Evolutionary conservation across 306 rosid species (phyloP), one percentile per base, ranked within the genome.

Genomic region (Lathyrus aphaca): DNA sequence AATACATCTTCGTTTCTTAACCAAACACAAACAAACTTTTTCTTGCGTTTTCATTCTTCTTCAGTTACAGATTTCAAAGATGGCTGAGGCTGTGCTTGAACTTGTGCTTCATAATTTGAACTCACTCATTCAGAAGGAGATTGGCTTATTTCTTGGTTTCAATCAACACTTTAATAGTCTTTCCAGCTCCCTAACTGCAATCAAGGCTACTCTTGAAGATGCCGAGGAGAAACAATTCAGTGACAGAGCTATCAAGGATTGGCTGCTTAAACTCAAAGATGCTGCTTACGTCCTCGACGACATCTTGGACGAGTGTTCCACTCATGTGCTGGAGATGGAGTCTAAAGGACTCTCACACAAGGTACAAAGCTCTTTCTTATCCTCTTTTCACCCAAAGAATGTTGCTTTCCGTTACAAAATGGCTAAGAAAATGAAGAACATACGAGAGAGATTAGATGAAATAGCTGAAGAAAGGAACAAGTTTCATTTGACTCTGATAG

Each of bases 121-220:
- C n/a, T 37, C 49, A 5, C 53, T 70, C 2, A 1, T 64, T n/a
- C 16, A 12, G 0, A 45, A 70, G 1, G 73, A 77, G 62, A 38
- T 77, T 42, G 62, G 12, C 17, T 11, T 4, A 0, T 56, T 64
- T 38, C 2, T 66, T 8, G 68, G 72, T 9, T 21, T 70, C 3
- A 4, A 70, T 32, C 17, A 13, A n/a, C 61, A 77, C 6, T 21
- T 56, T 0, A 11, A 70, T 5, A 62, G 48, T 6, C 73, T 71
- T 8, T 3, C 44, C 0, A 55, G 57, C 19, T 54, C 11, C 2
- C 68, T 80, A 2, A 9, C 67, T 3, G 35, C 66, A 37, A 76
- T 76, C 74, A 44, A 37, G 67, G 77, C 75, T 0, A 45, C 68
- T 0, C 84, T 75, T 44, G 56, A 75, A 42, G 81, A 80, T 65